These are phyloP conservation scores for Tricholoma hemisulphureum DNA, from an alignment of 768 basidiomycete species.

Conservation along the genomic window DNA sequence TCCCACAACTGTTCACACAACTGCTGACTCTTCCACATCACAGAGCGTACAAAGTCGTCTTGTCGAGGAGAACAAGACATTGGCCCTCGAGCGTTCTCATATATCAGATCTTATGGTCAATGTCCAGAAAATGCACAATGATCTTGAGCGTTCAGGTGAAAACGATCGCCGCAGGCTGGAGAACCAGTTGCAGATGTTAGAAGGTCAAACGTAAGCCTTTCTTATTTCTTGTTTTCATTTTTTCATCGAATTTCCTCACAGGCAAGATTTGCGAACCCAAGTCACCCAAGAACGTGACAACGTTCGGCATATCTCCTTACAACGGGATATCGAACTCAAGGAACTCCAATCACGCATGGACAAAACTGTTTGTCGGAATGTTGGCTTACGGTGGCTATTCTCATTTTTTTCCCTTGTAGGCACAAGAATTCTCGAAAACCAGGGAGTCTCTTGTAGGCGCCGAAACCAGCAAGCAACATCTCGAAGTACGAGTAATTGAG, in stretches of 20 bases:
- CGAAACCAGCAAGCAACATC: constrained; percentile 75
- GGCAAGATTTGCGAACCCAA: constrained; percentile 72
- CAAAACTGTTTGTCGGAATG: constrained; percentile 50
- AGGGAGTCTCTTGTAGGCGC: constrained; percentile 70
- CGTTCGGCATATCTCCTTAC: constrained; percentile 68
- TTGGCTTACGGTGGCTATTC: constrained; percentile 12
- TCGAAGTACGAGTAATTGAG: constrained; percentile 69
- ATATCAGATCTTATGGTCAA: constrained; percentile 86
- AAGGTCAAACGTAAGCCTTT: constrained; percentile 67
- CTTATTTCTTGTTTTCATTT: not conserved
- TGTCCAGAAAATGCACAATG: constrained; percentile 87
- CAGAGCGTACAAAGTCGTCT: constrained; percentile 80
- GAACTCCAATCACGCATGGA: constrained; percentile 74
- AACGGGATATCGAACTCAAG: constrained; percentile 78
- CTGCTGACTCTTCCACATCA: not conserved
- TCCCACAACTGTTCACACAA: not conserved
- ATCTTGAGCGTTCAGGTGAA: constrained; percentile 78
- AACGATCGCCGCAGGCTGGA: constrained; percentile 83
- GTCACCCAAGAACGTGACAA: constrained; percentile 73
- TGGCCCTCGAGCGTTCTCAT: constrained; percentile 79
- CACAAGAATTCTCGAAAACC: constrained; percentile 60
- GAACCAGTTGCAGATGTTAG: constrained; percentile 72
- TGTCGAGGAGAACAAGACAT: constrained; percentile 78
- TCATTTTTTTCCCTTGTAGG: constrained; percentile 34
- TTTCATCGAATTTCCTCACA: constrained; percentile 24